Base-by-base conservation (phyloP, 2,329 filamentous ascomycete genomes). In the Chaetomium globosum region DNA sequence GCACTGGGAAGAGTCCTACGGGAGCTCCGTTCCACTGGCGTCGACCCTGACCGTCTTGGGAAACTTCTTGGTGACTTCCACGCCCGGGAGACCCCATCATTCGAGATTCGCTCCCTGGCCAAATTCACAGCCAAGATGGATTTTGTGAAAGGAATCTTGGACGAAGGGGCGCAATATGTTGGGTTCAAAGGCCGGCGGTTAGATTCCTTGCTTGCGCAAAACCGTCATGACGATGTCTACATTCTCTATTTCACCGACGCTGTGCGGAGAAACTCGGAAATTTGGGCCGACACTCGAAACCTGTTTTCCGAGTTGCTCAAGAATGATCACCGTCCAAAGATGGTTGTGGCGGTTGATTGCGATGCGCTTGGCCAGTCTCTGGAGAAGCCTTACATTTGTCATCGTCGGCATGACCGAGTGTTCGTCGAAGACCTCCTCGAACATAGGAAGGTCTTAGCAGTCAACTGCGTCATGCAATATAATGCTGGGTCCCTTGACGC, bases 321-420 rank as follows among this genome's bases (percentile, higher is more conserved):
- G 28, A 26, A 51, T 26, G 23, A 51, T 13, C 26, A 51, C 8
- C 26, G 23, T 10, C 21, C 10, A 23, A 51, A 26, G 8, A 21
- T 9, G 19, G 28, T 21, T 4, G n/a, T 54, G 8, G 30, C 30
- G 2, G 16, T 54, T 9, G 52, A 54, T 33, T 54, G 52, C 16
- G 52, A 54, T 54, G 52, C 52, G 10, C 9, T 54, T 30, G 52
- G 52, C 16, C 52, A 54, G 30, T n/a, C 19, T 9, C 19, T 36
- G 19, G 31, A 56, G 13, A 36, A 13, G 19, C 53, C 53, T 9
- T 36, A 56, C 52, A 54, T 54, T 2, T 36, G 10, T 19, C 52
- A 54, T 10, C 28, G 33, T n/a, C 21, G 53, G 9, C 30, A 16
- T 19, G 9, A 36, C 16, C 54, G 36, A 28, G 4, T 30, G 21